Evolutionary conservation across 2,329 filamentous ascomycete species (phyloP).

Genomic region (Rosellinia necatrix): DNA sequence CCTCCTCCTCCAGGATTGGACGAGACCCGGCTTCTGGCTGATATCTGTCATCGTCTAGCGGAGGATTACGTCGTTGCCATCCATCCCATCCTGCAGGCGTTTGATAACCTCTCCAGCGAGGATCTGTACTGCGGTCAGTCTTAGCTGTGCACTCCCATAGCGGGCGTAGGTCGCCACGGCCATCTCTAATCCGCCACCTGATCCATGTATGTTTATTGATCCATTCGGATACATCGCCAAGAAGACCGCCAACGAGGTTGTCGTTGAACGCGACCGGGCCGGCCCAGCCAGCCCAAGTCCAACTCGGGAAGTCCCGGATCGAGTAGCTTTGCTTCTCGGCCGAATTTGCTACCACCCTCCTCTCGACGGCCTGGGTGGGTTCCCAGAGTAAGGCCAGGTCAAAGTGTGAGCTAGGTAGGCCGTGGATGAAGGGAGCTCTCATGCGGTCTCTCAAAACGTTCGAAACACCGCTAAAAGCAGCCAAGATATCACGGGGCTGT

Average conservation of each 20-base stretch:
- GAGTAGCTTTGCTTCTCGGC: constrained; percentile 6
- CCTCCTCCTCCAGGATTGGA: no score
- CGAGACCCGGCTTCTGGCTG: not conserved
- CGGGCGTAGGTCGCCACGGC: constrained; percentile 37
- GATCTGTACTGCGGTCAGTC: not conserved
- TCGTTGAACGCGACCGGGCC: constrained; percentile 30
- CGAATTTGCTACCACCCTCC: constrained; percentile 3
- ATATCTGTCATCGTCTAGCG: not conserved
- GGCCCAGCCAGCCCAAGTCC: constrained; percentile 45
- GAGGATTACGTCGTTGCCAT: not conserved
- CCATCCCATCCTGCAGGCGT: not conserved
- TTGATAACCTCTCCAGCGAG: not conserved
- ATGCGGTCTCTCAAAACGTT: constrained; percentile 35
- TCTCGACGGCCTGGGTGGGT: constrained; percentile 3
- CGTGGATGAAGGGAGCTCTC: constrained; percentile 36
- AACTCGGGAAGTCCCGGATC: constrained; percentile 40
- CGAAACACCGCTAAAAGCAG: constrained; percentile 42
- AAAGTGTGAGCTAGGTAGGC: constrained; percentile 42
- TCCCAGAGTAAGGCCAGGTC: constrained; percentile 44
- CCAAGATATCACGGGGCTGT: constrained; percentile 37
- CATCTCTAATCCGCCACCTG: constrained; percentile 42
- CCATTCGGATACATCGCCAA: constrained; percentile 41
- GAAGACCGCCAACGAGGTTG: constrained; percentile 32
- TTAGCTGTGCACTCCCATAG: constrained; percentile 36
- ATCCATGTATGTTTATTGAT: constrained; percentile 44